phyloP scores from a whole-genome alignment of 2,329 filamentous ascomycete genomes.

The Pseudofabraea citricarpa region DNA sequence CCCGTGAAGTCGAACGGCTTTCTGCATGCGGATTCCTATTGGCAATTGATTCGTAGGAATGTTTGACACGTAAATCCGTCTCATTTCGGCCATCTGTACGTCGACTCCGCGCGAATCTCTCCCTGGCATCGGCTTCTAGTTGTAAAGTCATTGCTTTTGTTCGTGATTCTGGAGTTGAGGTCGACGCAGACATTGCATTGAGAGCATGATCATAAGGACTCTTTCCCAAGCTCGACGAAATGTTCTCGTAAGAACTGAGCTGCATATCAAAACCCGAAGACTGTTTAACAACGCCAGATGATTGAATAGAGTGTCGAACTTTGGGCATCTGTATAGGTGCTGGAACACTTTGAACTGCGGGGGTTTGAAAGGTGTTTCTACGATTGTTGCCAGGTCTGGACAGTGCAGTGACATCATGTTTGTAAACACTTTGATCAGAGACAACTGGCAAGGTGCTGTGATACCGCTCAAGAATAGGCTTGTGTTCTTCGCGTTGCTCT shows the following conservation, averaged over 20 bases:
- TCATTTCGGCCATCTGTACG: conserved; percentile 2
- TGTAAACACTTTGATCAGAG: too few species aligned
- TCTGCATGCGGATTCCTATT: conserved; percentile 5
- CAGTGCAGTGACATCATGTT: too few species aligned
- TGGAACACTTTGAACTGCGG: neutral
- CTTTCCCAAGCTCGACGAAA: conserved; percentile 17
- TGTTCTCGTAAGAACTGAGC: conserved; percentile 16
- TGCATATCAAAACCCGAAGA: conserved; percentile 20
- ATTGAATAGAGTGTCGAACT: neutral
- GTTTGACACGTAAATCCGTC: conserved; percentile 1
- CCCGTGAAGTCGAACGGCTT: conserved; percentile 4
- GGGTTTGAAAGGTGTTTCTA: conserved; percentile 2
- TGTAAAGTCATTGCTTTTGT: conserved; percentile 16
- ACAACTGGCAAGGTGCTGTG: conserved; percentile 17
- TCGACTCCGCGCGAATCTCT: conserved; percentile 9
- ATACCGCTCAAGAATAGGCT: conserved; percentile 15
- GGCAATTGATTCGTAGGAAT: conserved; percentile 12
- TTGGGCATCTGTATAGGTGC: neutral
- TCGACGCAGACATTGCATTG: neutral
- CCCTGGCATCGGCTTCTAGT: conserved; percentile 16
- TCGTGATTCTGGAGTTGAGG: neutral
- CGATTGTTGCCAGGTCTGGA: too few species aligned
- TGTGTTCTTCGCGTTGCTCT: conserved; percentile 16
- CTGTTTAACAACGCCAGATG: neutral
- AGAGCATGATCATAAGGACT: conserved; percentile 19